phyloP scores from a whole-genome alignment of 306 rosid genomes.

The Gynostemma pentaphyllum region DNA sequence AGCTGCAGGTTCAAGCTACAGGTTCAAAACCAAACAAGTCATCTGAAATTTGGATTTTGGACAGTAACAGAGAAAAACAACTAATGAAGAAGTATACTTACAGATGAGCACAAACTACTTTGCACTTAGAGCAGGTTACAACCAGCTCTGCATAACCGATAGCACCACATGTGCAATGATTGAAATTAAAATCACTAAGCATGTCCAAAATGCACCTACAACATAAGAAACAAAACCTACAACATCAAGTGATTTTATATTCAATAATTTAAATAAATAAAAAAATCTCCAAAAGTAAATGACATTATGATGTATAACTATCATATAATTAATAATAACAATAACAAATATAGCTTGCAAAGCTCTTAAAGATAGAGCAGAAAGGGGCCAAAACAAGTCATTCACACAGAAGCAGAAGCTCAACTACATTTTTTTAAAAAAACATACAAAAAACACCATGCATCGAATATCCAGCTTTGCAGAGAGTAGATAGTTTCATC shows the following conservation, averaged over 20 bases:
- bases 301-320: no score
- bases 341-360: no score
- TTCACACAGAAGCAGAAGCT: no score
- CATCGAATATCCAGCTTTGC: not conserved
- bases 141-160: conserved; percentile 22
- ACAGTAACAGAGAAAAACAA: not conserved
- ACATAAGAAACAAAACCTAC: no score
- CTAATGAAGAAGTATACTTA: conserved; percentile 17
- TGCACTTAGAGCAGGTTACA: conserved; percentile 42
- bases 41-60: not conserved
- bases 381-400: no score
- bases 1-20: not conserved
- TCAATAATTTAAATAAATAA: no score
- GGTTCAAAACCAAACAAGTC: not conserved
- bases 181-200: not conserved
- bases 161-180: conserved; percentile 29
- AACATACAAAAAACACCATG: not conserved
- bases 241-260: no score
- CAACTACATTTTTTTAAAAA: no score
- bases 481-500: not conserved
- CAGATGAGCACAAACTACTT: conserved; percentile 30
- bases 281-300: not conserved
- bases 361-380: no score
- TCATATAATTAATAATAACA: no score
- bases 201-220: not conserved